Evolutionary conservation across 768 basidiomycete species (phyloP).

Genomic region (Macrolepiota dolichaula): DNA sequence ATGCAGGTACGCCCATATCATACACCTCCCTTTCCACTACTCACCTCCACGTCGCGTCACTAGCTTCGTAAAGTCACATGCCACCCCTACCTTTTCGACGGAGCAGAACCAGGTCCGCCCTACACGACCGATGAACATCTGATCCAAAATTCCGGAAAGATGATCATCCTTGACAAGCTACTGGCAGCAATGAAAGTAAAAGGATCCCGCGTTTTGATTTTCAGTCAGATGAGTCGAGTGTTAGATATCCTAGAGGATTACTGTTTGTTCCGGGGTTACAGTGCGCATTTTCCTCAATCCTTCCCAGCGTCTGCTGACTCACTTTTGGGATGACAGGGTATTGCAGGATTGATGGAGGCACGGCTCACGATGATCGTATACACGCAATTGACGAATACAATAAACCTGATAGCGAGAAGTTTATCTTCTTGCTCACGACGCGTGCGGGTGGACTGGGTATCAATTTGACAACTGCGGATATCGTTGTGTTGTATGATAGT

Average conservation of each 20-base stretch:
- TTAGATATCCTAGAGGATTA: constrained; percentile 97
- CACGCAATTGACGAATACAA: constrained; percentile 97
- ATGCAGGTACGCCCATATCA: constrained; percentile 68
- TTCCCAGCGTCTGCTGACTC: neutral
- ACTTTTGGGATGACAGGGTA: constrained; percentile 57
- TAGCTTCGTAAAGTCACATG: constrained; percentile 84
- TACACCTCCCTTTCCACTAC: neutral
- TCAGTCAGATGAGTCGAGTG: constrained; percentile 99
- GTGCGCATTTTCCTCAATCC: constrained; percentile 43
- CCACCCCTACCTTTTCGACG: constrained; percentile 91
- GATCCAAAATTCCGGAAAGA: constrained; percentile 92
- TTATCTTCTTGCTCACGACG: constrained; percentile 94
- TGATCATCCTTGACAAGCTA: constrained; percentile 95
- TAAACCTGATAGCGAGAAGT: constrained; percentile 89
- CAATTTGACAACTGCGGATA: constrained; percentile 91
- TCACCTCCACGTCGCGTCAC: neutral
- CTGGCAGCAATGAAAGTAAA: constrained; percentile 84
- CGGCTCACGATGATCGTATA: constrained; percentile 96
- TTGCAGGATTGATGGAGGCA: constrained; percentile 94
- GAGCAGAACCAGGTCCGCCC: constrained; percentile 97
- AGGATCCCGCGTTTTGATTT: constrained; percentile 94
- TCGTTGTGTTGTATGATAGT: constrained; percentile 93
- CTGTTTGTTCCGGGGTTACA: constrained; percentile 85
- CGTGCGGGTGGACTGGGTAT: constrained; percentile 97
- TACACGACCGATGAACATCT: constrained; percentile 98